Conservation (phyloP, 2,329 filamentous ascomycete genomes). For the Seiridium cupressi region DNA sequence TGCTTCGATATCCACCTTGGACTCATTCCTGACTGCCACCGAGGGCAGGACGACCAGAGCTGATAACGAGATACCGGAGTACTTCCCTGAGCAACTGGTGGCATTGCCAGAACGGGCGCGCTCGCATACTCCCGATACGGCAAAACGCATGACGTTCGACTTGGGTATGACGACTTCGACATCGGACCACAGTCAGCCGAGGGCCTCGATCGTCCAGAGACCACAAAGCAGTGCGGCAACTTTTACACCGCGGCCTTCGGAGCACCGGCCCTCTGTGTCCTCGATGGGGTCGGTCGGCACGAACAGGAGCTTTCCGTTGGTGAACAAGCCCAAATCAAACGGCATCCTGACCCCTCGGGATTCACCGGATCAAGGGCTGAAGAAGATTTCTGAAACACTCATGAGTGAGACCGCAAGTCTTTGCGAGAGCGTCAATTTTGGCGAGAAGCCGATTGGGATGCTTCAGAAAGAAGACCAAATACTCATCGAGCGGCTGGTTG, state of each 20-base stretch:
- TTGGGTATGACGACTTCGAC: slow-evolving; percentile 17
- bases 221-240: slow-evolving; percentile 39
- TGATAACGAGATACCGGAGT: slow-evolving; percentile 17
- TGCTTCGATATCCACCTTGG: slow-evolving; percentile 49
- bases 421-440: slow-evolving; percentile 26
- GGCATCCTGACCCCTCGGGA: slow-evolving; percentile 45
- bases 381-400: slow-evolving; percentile 46
- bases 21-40: slow-evolving; percentile 56
- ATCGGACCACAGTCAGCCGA: slow-evolving; percentile 18
- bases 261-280: slow-evolving; percentile 54
- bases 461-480: slow-evolving; percentile 56
- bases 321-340: slow-evolving; percentile 48
- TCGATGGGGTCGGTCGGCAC: slow-evolving; percentile 59
- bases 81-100: slow-evolving; percentile 18
- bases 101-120: slow-evolving; percentile 21
- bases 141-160: slow-evolving; percentile 23
- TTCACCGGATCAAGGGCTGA: slow-evolving; percentile 49
- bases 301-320: slow-evolving; percentile 60
- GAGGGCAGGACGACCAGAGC: slow-evolving; percentile 37
- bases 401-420: slow-evolving; percentile 46
- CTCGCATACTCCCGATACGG: slow-evolving; percentile 29
- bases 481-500: slow-evolving; percentile 59
- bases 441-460: slow-evolving; percentile 40
- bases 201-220: slow-evolving; percentile 38
- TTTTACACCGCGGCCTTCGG: slow-evolving; percentile 18